Conservation (phyloP, 148 eudicot genomes). For the Camellia sinensis region DNA sequence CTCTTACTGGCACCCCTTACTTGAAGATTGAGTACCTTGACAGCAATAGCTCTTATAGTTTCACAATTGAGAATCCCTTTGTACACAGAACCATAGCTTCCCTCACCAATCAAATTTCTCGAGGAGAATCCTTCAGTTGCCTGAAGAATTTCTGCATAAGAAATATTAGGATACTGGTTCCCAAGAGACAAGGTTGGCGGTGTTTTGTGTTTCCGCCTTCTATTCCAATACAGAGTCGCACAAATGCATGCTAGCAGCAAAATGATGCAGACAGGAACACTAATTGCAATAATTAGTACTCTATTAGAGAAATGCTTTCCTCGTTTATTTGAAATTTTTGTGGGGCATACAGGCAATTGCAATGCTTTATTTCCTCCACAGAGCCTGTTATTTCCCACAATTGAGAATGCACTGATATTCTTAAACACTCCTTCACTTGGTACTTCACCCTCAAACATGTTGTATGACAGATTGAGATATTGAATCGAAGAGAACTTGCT, state of each 20-base stretch:
- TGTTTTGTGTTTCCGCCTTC: not conserved
- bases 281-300: not conserved
- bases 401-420: constrained; percentile 11
- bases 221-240: not conserved
- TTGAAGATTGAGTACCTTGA: constrained; percentile 13
- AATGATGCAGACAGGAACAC: too few relatives aligned
- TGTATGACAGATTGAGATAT: constrained; percentile 14
- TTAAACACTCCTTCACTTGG: constrained; percentile 17
- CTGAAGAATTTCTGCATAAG: constrained; percentile 10
- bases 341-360: not conserved
- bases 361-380: constrained; percentile 21
- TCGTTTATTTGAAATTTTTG: not conserved
- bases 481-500: too few relatives aligned
- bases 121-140: constrained; percentile 14
- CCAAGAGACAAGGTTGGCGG: too few relatives aligned
- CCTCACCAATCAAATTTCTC: constrained; percentile 12
- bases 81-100: constrained; percentile 11
- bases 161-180: not conserved
- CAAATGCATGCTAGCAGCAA: not conserved
- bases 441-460: constrained; percentile 20
- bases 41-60: not conserved
- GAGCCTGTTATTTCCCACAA: constrained; percentile 14
- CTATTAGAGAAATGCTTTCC: too few relatives aligned
- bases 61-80: not conserved
- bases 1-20: constrained; percentile 3